Conservation (phyloP, 176 grass and related monocot species). For the Lolium multiflorum region DNA sequence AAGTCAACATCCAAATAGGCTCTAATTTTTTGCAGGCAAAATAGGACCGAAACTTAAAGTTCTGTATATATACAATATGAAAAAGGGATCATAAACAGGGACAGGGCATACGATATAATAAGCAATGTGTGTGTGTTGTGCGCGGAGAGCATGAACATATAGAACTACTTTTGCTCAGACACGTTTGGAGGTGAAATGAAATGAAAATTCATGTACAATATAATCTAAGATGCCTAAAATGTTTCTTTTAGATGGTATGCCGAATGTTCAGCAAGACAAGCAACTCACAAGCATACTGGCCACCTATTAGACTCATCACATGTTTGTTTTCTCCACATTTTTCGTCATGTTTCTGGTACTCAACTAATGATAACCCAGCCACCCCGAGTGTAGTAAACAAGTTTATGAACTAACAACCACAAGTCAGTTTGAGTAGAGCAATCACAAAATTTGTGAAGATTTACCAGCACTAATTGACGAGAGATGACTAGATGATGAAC, state of each 20-base stretch:
- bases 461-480: background rate
- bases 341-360: background rate
- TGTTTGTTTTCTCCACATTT: background rate
- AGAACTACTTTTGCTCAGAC: background rate
- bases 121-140: background rate
- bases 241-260: background rate
- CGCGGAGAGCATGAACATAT: background rate
- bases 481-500: background rate
- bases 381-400: background rate
- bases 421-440: background rate
- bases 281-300: background rate
- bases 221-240: background rate
- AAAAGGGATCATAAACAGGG: background rate
- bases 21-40: too few relatives aligned
- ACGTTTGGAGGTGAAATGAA: background rate
- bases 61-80: background rate
- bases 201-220: background rate
- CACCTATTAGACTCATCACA: background rate
- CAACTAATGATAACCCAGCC: background rate
- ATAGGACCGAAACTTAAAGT: too few relatives aligned
- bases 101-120: too few relatives aligned
- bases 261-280: background rate
- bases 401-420: background rate
- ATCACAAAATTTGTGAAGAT: background rate
- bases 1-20: too few relatives aligned